Percentiles rank a stretch among this genome's conserved stretches.
phyloP scores from a whole-genome alignment of 805 yeast genomes.

The Isabelozyma pseudorhagii region DNA sequence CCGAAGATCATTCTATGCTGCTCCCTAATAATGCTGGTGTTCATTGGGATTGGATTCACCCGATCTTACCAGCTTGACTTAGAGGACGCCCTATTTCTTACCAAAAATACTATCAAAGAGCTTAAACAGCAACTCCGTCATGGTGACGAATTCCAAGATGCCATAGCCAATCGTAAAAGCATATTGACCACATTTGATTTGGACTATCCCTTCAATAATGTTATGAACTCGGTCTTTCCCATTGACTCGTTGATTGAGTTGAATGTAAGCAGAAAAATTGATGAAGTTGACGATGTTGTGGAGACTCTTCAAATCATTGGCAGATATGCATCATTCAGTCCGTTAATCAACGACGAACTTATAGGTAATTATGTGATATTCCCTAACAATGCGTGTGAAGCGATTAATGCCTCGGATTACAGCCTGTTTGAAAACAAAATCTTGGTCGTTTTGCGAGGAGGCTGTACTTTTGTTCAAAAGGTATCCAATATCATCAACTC shows the following conservation, averaged over 20 bases:
- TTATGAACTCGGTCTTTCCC: slow-evolving; percentile 41
- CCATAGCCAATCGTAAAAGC: not conserved
- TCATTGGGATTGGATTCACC: slow-evolving; percentile 3
- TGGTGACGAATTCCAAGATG: not conserved
- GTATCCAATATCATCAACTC: slow-evolving; percentile 41
- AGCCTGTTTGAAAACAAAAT: slow-evolving; percentile 19
- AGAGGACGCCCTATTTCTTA: slow-evolving; percentile 22
- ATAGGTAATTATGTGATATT: slow-evolving; percentile 22
- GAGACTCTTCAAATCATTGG: slow-evolving; percentile 19
- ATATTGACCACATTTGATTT: slow-evolving; percentile 9
- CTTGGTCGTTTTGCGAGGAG: slow-evolving; percentile 42
- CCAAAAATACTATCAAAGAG: slow-evolving; percentile 22
- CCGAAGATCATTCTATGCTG: not conserved
- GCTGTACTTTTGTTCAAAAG: slow-evolving; percentile 54
- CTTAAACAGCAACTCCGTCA: slow-evolving; percentile 9
- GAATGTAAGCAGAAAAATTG: slow-evolving; percentile 17
- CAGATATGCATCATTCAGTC: slow-evolving; percentile 42
- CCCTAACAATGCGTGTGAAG: slow-evolving; percentile 27
- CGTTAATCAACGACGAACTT: slow-evolving; percentile 23
- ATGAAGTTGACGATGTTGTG: not conserved
- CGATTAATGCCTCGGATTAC: slow-evolving; percentile 7
- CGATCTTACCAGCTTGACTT: slow-evolving; percentile 10
- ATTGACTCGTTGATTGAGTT: slow-evolving; percentile 32
- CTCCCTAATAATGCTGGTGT: slow-evolving; percentile 6
- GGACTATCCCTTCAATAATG: slow-evolving; percentile 31